Evolutionary conservation across 306 rosid genomes (phyloP), one percentile per base, ranked within the genome.

Genomic region (Rosa persica): DNA sequence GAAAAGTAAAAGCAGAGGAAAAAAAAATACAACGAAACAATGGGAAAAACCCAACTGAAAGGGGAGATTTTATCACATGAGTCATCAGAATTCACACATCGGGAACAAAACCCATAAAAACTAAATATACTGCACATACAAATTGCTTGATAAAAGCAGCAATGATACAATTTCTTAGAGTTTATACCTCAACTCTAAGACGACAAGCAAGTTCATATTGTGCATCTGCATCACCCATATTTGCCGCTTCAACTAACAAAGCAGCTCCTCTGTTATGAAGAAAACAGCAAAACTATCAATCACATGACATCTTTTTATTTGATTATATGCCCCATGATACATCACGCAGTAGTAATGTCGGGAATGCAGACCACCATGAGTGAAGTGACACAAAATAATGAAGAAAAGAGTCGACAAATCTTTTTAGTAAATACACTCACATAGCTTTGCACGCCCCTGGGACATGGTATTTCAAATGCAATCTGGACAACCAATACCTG

Each of bases 391-490:
- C 39, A n/a, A 79, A 27, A 60, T 27, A 12, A 76, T 2, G 11
- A 70, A 19, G 34, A 36, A 42, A 42, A 5, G 5, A 76, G 5
- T 34, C 7, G 1, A 40, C 40, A 22, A 20, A 27, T 6, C 36
- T 30, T 16, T 16, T 46, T 61, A 65, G 25, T 47, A 55, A 69
- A 48, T 40, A 67, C 8, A 80, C 96, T 84, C 83, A 94, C 97
- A 91, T 74, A 44, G 96, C 96, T 85, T 86, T 88, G 74, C 92
- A 91, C 44, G 83, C 87, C 62, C 95, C 97, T 0, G 98, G 98
- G 64, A 92, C 93, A 82, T 92, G 97, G 76, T 95, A 95, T 83
- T 91, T 95, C 96, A 92, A 82, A 80, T 95, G 98, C 85, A 95
- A 83, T 83, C 84, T 91, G 60, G 93, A 79, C 90, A 95, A 72